These are phyloP conservation scores for Purshia tridentata DNA, from an alignment of 306 rosid species.

Conservation along the genomic window DNA sequence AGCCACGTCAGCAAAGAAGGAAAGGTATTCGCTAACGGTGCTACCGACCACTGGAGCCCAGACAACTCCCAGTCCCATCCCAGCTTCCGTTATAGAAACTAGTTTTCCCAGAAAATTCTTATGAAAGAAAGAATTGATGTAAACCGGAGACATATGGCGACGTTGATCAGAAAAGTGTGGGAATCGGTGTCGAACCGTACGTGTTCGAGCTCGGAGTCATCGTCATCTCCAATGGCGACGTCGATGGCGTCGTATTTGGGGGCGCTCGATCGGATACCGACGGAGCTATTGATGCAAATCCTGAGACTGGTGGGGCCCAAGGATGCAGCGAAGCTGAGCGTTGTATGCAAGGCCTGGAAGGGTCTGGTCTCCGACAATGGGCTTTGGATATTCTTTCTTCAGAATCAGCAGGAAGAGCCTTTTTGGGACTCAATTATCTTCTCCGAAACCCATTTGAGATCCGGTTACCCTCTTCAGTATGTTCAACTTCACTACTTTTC, in stretches of 20 bases:
- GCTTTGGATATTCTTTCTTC: conserved; percentile 66
- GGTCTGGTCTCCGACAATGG: conserved; percentile 42
- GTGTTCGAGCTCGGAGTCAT: conserved; percentile 11
- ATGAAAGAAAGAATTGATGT: not conserved
- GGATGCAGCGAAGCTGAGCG: conserved; percentile 46
- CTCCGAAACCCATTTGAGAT: conserved; percentile 54
- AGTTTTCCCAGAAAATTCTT: not conserved
- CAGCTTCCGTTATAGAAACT: not conserved
- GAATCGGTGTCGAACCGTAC: conserved; percentile 41
- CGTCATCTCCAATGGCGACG: conserved; percentile 1
- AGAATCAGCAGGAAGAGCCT: conserved; percentile 33
- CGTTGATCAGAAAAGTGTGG: conserved; percentile 57
- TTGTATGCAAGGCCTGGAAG: conserved; percentile 48
- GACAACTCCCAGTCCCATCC: no score
- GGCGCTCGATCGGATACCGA: conserved; percentile 56
- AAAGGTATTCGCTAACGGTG: no score
- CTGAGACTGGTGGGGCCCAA: conserved; percentile 64
- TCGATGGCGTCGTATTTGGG: conserved; percentile 26
- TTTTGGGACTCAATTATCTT: conserved; percentile 53
- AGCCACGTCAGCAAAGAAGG: conserved; percentile 9
- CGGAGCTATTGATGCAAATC: conserved; percentile 58
- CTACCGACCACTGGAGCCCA: not conserved
- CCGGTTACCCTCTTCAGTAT: conserved; percentile 59
- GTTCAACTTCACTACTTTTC: conserved; percentile 15
- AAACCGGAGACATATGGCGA: conserved; percentile 28